Evolutionary conservation across 352 stramenopile species (phyloP).

Genomic region (Pilasporangium apinafurcum): DNA sequence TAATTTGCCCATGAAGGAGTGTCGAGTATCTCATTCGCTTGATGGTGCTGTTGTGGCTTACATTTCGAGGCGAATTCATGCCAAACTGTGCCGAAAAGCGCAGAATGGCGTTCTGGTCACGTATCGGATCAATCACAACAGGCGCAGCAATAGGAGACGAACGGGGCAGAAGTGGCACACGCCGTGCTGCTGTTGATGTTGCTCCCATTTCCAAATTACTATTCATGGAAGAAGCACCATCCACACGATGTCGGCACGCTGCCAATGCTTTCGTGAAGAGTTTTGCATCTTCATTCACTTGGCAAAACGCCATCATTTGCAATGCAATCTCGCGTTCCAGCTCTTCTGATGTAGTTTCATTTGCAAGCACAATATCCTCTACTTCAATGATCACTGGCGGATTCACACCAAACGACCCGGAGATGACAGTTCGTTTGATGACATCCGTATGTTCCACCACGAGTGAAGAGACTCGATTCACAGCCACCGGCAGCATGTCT

Average conservation of each 20-base stretch:
- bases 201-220: slow-evolving; percentile 1
- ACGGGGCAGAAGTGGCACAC: slow-evolving; percentile 21
- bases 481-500: slow-evolving; percentile 26
- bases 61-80: slow-evolving; percentile 13
- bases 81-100: slow-evolving; percentile 41
- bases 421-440: slow-evolving; percentile 31
- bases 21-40: slow-evolving; percentile 33
- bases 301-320: slow-evolving; percentile 27
- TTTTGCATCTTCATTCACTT: slow-evolving; percentile 23
- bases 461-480: slow-evolving; percentile 27
- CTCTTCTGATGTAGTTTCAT: slow-evolving; percentile 30
- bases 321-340: slow-evolving; percentile 38
- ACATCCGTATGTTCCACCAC: slow-evolving; percentile 43
- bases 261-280: slow-evolving; percentile 38
- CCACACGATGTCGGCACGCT: slow-evolving; percentile 29
- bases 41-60: slow-evolving; percentile 5
- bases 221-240: background rate
- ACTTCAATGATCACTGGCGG: slow-evolving; percentile 36
- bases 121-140: slow-evolving; percentile 30
- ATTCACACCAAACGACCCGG: slow-evolving; percentile 31
- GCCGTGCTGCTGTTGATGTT: slow-evolving; percentile 3
- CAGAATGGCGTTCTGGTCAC: slow-evolving; percentile 38
- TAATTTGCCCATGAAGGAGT: slow-evolving; percentile 33
- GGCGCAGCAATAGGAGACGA: slow-evolving; percentile 33
- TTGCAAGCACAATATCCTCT: slow-evolving; percentile 32